Evolutionary conservation across 225 moss, liverwort and hornwort genomes (phyloP).

Genomic region (Thuidium tamariscinum): DNA sequence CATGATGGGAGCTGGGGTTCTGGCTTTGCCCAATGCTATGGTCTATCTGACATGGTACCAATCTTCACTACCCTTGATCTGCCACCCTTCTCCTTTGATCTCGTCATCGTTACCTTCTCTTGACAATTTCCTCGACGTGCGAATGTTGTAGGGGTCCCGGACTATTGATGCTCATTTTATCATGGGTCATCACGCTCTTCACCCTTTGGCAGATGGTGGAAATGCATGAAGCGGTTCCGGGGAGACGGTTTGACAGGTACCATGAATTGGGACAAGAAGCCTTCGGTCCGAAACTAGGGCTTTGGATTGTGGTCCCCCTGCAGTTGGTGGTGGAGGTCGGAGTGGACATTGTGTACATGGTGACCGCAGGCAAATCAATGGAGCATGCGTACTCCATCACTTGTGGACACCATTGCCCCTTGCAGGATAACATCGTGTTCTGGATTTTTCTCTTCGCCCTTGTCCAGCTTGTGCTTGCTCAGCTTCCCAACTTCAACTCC

Average conservation of each 20-base stretch:
- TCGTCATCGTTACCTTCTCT: not conserved
- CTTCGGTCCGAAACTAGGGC: conserved; percentile 57
- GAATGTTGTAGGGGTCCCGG: conserved; percentile 52
- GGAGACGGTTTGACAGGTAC: conserved; percentile 59
- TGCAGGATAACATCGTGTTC: conserved; percentile 24
- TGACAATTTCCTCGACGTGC: not conserved
- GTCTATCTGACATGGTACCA: conserved; percentile 42
- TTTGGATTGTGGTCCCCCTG: conserved; percentile 77
- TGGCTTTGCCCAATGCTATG: conserved; percentile 50
- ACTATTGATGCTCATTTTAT: conserved; percentile 38
- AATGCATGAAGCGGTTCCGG: conserved; percentile 71
- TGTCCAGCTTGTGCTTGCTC: conserved; percentile 61
- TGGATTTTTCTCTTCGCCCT: conserved; percentile 65
- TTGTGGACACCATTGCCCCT: conserved; percentile 11
- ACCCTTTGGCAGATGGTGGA: conserved; percentile 90
- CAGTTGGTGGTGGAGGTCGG: conserved; percentile 75
- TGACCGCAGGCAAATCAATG: conserved; percentile 60
- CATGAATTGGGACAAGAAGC: conserved; percentile 81
- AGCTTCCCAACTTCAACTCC: conserved; percentile 73
- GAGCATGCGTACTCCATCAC: conserved; percentile 41
- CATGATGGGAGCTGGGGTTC: conserved; percentile 55
- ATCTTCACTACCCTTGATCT: not conserved
- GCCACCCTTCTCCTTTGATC: not conserved
- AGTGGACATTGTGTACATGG: conserved; percentile 81
- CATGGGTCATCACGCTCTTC: conserved; percentile 74